Base-by-base conservation (phyloP, 2,329 filamentous ascomycete genomes). In the Arthroderma uncinatum region DNA sequence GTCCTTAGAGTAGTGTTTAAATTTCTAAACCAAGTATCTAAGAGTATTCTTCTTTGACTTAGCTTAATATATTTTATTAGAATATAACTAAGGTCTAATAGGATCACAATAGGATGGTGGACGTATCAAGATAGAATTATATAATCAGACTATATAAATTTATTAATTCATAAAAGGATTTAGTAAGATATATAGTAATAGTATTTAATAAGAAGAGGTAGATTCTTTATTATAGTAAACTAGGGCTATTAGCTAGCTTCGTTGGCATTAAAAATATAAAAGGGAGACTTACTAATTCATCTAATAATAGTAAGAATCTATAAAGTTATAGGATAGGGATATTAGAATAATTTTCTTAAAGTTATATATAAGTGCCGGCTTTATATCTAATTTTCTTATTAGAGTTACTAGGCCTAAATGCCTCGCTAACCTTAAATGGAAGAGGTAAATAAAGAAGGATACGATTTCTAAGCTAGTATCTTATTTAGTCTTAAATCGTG, bases 161-260 rank as follows among this genome's bases (percentile, higher is more conserved):
- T 28, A 16, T 14, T 9, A 28, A 33, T 44, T 19, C 39, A 34
- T 2, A 23, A 21, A 19, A 14, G 16, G 14, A 30, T 56, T 25
- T 16, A 28, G 42, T 10, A 5, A 12, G 19, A n/a, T 47, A 56
- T 28, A 34, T 14, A 21, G 30, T 21, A 16, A 19, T 40, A 40
- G 8, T 16, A 40, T 19, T 8, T 42, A 2, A 8, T 8, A 8
- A 42, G 21, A 9, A 42, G 21, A 9, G 54, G 30, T 37, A 47
- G 39, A n/a, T 56, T 33, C 30, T 28, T 16, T n/a, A 44, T 44
- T 4, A 21, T 21, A 16, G 37, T 56, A 28, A 56, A 56, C 54
- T 50, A 33, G 37, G 21, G 5, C 70, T 30, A 71, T 69, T 14
- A 68, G 70, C 19, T 76, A 62, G 33, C 8, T 30, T n/a, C 25